Base-by-base conservation (phyloP, 75 land plant genomes). In the Pinus taeda region DNA sequence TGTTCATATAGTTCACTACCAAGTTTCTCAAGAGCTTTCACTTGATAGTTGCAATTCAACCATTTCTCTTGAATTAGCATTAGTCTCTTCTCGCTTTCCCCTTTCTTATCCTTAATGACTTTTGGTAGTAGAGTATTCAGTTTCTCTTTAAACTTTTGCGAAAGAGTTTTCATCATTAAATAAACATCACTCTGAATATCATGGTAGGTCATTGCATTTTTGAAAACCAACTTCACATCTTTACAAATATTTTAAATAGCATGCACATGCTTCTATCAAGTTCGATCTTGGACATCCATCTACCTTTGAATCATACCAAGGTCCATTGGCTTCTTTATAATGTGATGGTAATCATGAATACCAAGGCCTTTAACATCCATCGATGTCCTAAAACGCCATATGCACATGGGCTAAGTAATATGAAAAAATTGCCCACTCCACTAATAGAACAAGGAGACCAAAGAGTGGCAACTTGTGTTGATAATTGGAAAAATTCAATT, bases 131-230 rank as follows among this genome's bases (percentile, higher is more conserved):
- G 69, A 12, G 79, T 80, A 57, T 85, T 86, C 96, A 94, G 93
- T 72, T 87, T 93, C 87, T 96, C 96, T 80, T 96, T 94, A 83
- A 96, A 91, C 75, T 91, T 96, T 42, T 77, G 88, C 60, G 91
- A 77, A 53, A 96, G 84, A 39, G 92, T 88, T 74, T 93, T 88
- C 59, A 97, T 91, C 98, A 96, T 96, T 15, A 84, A 74, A 83
- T 92, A 81, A 64, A 93, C 88, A 77, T 96, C 97, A 81, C 83
- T 83, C 26, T 81, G 85, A n/a, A 88, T 91, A 57, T 90, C 87
- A 76, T 96, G 93, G 80, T 96, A 96, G 72, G 82, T 90, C 97
- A 92, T 93, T 60, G 98, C 98, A 86, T 96, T 96, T 53, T 79
- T 83, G 60, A 96, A 96, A 60, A 93, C 90, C 71, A 96, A 77